Percentiles rank a stretch among this genome's conserved stretches.
Evolutionary conservation across 2,329 filamentous ascomycete genomes (phyloP).

Genomic region (Fusarium xylarioides): DNA sequence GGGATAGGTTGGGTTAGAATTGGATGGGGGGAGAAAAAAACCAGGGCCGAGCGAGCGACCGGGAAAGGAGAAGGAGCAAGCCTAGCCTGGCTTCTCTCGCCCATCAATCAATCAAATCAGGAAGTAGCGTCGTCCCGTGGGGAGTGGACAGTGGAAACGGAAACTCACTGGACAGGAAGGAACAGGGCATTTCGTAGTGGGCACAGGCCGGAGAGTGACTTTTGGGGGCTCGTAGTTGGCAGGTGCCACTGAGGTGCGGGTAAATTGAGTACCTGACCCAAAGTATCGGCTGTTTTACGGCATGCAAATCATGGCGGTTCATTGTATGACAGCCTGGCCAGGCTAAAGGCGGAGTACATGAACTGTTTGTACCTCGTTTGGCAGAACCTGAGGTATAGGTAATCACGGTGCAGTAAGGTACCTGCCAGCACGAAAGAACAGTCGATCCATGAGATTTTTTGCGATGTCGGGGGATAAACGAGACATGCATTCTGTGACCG

Average conservation of each 20-base stretch:
- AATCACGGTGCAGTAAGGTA: slow-evolving; percentile 17
- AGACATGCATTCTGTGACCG: slow-evolving; percentile 17
- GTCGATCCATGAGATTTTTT: not conserved
- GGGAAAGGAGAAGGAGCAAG: slow-evolving; percentile 43
- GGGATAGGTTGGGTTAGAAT: slow-evolving; percentile 33
- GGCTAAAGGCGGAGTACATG: slow-evolving; percentile 30
- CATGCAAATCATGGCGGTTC: not conserved
- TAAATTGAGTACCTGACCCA: not conserved
- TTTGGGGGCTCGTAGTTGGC: slow-evolving; percentile 35
- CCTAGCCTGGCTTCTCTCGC: slow-evolving; percentile 20
- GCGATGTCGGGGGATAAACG: slow-evolving; percentile 8
- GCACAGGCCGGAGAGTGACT: slow-evolving; percentile 35
- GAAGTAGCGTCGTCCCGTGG: slow-evolving; percentile 40
- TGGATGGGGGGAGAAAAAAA: slow-evolving; percentile 39
- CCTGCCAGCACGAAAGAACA: not conserved
- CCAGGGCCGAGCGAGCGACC: slow-evolving; percentile 33
- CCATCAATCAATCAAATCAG: slow-evolving; percentile 37
- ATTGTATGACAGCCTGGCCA: slow-evolving; percentile 17
- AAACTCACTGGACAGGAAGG: not conserved
- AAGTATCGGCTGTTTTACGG: slow-evolving; percentile 2
- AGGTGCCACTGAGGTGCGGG: slow-evolving; percentile 32
- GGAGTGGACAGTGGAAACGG: slow-evolving; percentile 7
- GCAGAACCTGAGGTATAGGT: not conserved
- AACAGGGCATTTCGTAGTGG: slow-evolving; percentile 10
- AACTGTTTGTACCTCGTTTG: slow-evolving; percentile 10